A percentile compares a stretch with the other conserved stretches of the same genome.
phyloP scores from a whole-genome alignment of 140 eudicot genomes.

The Ambrosia hybrid region DNA sequence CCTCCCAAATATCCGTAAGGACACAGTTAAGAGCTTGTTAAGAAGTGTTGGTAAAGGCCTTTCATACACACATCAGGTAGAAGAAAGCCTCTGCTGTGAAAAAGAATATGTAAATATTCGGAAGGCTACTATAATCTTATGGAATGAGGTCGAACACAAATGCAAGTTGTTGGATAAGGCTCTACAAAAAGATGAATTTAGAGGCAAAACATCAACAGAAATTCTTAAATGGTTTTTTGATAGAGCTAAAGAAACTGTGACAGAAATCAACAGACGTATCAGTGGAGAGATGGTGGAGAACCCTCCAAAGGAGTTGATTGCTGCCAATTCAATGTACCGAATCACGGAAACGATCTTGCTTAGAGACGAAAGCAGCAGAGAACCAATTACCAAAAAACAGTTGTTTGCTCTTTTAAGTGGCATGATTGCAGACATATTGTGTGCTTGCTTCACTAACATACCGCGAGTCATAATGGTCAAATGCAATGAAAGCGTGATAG shows the following conservation, averaged over 20 bases:
- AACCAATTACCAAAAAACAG: too few relatives aligned
- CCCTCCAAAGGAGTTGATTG: background rate
- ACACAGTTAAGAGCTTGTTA: background rate
- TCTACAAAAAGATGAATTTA: background rate
- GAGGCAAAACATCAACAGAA: constrained; percentile 21
- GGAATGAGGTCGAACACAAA: constrained; percentile 21
- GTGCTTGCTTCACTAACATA: too few relatives aligned
- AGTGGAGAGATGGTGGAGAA: background rate
- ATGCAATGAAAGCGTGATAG: too few relatives aligned
- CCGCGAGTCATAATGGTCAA: too few relatives aligned
- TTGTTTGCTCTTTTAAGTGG: too few relatives aligned
- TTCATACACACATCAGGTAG: background rate
- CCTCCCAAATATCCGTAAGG: constrained; percentile 21
- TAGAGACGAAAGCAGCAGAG: too few relatives aligned
- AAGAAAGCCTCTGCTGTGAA: constrained; percentile 16
- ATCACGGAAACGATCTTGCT: too few relatives aligned
- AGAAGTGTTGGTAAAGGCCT: constrained; percentile 20
- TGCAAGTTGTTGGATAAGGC: constrained; percentile 17
- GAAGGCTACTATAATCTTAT: background rate
- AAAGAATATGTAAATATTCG: constrained; percentile 7
- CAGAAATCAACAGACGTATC: background rate
- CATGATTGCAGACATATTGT: too few relatives aligned
- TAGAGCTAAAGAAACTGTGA: constrained; percentile 9
- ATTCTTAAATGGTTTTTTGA: constrained; percentile 16
- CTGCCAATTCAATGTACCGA: too few relatives aligned